Evolutionary conservation across 306 rosid species (phyloP).

Genomic region (Bauhinia variegata): DNA sequence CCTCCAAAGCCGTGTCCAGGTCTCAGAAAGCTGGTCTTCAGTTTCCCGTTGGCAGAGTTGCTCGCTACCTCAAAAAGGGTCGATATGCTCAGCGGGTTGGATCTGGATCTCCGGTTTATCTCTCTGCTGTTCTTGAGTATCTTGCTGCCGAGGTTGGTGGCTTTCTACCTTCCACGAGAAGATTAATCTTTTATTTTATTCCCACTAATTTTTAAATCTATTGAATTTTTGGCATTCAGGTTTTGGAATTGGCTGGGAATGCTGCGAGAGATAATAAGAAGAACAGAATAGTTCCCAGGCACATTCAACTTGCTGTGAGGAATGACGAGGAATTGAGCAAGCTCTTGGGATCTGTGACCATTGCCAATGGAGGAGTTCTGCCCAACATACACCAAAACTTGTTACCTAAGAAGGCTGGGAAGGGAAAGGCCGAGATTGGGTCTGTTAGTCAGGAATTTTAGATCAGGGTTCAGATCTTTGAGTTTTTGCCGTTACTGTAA

Average conservation of each 20-base stretch:
- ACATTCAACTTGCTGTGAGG: constrained; percentile 80
- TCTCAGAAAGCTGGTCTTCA: constrained; percentile 87
- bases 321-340: constrained; percentile 79
- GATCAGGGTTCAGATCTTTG: background rate
- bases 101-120: constrained; percentile 81
- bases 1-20: constrained; percentile 60
- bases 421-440: constrained; percentile 61
- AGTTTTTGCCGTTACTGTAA: background rate
- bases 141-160: constrained; percentile 77
- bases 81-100: constrained; percentile 78
- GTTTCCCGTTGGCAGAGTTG: constrained; percentile 87
- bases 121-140: constrained; percentile 85
- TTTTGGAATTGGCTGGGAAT: constrained; percentile 64
- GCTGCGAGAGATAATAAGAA: constrained; percentile 82
- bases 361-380: constrained; percentile 64
- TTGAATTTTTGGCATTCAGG: constrained; percentile 33
- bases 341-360: constrained; percentile 69
- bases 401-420: constrained; percentile 60
- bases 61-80: constrained; percentile 73
- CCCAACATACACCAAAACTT: constrained; percentile 64
- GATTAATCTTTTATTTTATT: too few species aligned
- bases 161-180: too few species aligned
- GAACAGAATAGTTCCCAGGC: constrained; percentile 66
- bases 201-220: background rate
- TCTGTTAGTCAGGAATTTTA: constrained; percentile 58